Conservation (phyloP, 495 filamentous ascomycete species). For the Aspergillus ostianus region DNA sequence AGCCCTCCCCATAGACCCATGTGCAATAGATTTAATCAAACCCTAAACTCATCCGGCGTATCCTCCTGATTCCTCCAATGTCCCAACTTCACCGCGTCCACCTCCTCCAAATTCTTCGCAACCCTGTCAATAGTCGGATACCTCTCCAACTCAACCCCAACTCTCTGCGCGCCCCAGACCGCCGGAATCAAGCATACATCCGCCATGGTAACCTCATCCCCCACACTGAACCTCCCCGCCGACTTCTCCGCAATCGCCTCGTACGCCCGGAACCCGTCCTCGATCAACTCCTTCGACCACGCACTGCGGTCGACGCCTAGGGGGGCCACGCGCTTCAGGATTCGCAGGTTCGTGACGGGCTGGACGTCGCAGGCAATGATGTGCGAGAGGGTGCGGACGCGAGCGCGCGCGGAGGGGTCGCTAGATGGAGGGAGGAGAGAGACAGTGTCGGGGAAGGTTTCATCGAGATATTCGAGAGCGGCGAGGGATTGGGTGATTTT, state of each 20-base stretch:
- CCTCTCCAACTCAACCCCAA: slow-evolving; percentile 41
- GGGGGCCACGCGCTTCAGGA: slow-evolving; percentile 41
- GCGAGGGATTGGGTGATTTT: slow-evolving; percentile 52
- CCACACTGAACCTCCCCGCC: slow-evolving; percentile 48
- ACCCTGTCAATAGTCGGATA: slow-evolving; percentile 41
- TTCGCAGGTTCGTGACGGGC: slow-evolving; percentile 48
- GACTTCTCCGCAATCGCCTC: slow-evolving; percentile 33
- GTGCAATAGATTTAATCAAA: background rate
- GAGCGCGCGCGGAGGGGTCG: slow-evolving; percentile 32
- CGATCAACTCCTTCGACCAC: slow-evolving; percentile 41
- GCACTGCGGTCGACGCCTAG: slow-evolving; percentile 35
- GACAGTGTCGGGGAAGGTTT: slow-evolving; percentile 33
- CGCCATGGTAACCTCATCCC: slow-evolving; percentile 49
- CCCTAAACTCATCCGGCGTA: slow-evolving; percentile 48
- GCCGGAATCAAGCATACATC: slow-evolving; percentile 54
- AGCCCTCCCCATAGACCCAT: background rate
- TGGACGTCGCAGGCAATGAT: slow-evolving; percentile 53
- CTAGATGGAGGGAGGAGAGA: slow-evolving; percentile 34
- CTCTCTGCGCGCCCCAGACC: slow-evolving; percentile 49
- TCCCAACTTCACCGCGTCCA: slow-evolving; percentile 38
- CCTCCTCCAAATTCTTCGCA: slow-evolving; percentile 34
- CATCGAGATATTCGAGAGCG: slow-evolving; percentile 54
- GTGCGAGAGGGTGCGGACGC: slow-evolving; percentile 39
- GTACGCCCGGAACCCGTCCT: slow-evolving; percentile 48
- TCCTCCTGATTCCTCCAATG: slow-evolving; percentile 48